Base-by-base conservation (phyloP, 306 rosid species). In the Astragalus glycyphyllos region DNA sequence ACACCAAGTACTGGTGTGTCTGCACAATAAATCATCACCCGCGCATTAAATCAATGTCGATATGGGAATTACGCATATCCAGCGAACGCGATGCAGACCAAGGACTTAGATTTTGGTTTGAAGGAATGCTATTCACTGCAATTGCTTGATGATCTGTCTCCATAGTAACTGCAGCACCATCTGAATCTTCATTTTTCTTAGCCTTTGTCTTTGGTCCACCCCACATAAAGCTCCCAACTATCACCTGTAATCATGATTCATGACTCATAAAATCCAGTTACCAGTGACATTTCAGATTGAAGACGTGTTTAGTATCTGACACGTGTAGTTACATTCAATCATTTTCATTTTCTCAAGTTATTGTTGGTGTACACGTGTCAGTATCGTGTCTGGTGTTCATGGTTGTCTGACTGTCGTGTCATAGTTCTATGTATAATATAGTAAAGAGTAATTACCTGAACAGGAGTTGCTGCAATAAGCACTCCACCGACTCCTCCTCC, bases 11-110 rank as follows among this genome's bases (percentile, higher is more conserved):
- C 78, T 71, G 69, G 23, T 41, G 10, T n/a, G n/a, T n/a, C 51
- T 57, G 48, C 76, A 11, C 14, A 49, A 62, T 14, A 38, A 65
- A 46, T 49, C 40, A 77, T 87, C 83, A 91, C 74, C 97, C 97
- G 6, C 97, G 96, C 97, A 89, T 91, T 86, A 95, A 83, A 84
- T 95, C 96, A 40, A 95, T 95, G 91, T 87, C 99, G 0, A 84
- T 83, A 67, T 91, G 97, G 41, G 90, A 80, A 34, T 84, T 89
- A 32, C 89, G 95, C 90, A 94, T 90, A 54, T 94, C 97, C 90
- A 86, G 23, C 0, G 82, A 62, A 47, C 86, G 91, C 8, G 96
- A 79, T 2, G 88, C 73, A 12, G 92, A 87, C 99, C 99, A 95
- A 3, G 85, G 76, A 7, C 85, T 83, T 54, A 85, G 87, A 79